Base-by-base conservation (phyloP, 78 protist species). In the Tieghemostelium lacteum region DNA sequence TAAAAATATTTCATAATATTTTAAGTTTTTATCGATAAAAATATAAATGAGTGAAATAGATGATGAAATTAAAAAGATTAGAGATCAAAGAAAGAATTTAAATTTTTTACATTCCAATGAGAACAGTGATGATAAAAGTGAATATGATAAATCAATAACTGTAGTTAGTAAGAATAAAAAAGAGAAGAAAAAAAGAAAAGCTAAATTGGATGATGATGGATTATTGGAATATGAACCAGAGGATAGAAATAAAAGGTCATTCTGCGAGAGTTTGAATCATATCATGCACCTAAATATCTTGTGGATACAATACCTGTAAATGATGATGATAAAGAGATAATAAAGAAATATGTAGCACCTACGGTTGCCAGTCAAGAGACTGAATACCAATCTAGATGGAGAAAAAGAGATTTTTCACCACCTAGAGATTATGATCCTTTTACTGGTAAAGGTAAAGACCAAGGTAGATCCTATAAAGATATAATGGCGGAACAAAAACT, bases 341-440 rank as follows among this genome's bases (percentile, higher is more conserved):
- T 52, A 33, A 78, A 78, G 45, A 29, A 50, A 20, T 78, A 66
- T 55, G 66, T 74, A 66, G n/a, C 60, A 54, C 63, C 72, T 31
- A 78, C 88, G 54, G 88, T 78, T 16, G 88, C 88, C 36, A 75
- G 66, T 20, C 88, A 54, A 66, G 88, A 78, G 31, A 78, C 66
- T 20, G 88, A 78, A 45, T 78, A 78, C 55, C 58, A 60, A 40
- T 33, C 70, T 3, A 72, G 93, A 36, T 87, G 93, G 93, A 72
- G 93, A 72, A 87, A 71, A 49, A 72, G 93, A 70, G 50, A 50
- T 20, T 19, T 87, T 5, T 40, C 64, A 50, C 93, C 93, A 29
- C 85, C 93, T n/a, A 58, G 93, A 26, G 75, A 52, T 29, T 78
- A 78, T 66, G 93, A 87, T 50, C 93, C 85, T 7, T 73, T 87